Evolutionary conservation across 2,329 filamentous ascomycete genomes (phyloP).

Genomic region (Purpureocillium takamizusanense): DNA sequence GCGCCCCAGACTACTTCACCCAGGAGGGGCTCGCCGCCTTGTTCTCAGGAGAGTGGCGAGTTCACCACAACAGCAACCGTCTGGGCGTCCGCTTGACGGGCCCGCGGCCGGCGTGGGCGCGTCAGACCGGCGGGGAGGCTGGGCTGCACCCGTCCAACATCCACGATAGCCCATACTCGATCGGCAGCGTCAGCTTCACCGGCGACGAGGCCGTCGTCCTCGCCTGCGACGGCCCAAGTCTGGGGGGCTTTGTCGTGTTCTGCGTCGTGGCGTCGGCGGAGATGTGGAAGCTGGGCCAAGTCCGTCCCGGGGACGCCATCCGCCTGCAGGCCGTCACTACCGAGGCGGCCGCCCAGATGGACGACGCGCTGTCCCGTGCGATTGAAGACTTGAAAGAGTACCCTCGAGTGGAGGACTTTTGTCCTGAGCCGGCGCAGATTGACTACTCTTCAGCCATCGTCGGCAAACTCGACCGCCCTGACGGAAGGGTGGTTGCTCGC

Average conservation of each 20-base stretch:
- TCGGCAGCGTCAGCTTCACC: constrained; percentile 32
- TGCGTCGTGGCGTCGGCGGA: constrained; percentile 27
- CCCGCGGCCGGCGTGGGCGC: constrained; percentile 26
- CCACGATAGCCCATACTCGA: constrained; percentile 27
- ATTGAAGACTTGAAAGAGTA: constrained; percentile 12
- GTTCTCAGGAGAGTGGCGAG: constrained; percentile 25
- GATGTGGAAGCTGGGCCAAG: constrained; percentile 32
- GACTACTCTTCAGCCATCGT: constrained; percentile 3
- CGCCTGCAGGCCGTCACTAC: constrained; percentile 19
- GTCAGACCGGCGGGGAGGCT: constrained; percentile 25
- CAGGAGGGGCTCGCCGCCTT: constrained; percentile 17
- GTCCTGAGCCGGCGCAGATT: neutral
- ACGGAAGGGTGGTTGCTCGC: constrained; percentile 10
- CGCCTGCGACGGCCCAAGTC: constrained; percentile 28
- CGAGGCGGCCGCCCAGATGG: constrained; percentile 14
- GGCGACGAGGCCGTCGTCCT: constrained; percentile 31
- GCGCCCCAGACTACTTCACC: constrained; percentile 27
- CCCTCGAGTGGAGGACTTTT: neutral
- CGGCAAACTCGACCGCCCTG: constrained; percentile 9
- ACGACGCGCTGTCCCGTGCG: constrained; percentile 10
- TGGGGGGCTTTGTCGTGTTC: constrained; percentile 31
- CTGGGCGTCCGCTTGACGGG: constrained; percentile 28
- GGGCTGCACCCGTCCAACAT: constrained; percentile 33
- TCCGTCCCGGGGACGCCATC: constrained; percentile 28
- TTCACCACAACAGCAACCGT: constrained; percentile 31